These are phyloP conservation scores for Heimioporus sp. DNA, from an alignment of 768 basidiomycete genomes.

Conservation along the genomic window DNA sequence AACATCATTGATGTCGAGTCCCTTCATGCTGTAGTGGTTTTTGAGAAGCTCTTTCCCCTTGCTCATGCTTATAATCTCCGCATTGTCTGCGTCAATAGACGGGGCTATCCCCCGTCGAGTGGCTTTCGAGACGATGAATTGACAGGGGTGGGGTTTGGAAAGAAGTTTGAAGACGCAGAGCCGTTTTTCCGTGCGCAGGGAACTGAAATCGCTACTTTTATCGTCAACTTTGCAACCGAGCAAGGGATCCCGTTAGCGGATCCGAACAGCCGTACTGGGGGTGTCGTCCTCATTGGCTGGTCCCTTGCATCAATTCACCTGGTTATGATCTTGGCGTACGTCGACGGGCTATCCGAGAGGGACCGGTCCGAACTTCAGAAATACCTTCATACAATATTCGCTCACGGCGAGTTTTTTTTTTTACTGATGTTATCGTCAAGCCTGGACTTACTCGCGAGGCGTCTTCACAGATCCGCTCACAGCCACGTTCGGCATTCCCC, in stretches of 20 bases:
- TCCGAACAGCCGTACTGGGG: not conserved
- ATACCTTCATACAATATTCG: conserved; percentile 20
- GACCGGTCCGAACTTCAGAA: conserved; percentile 6
- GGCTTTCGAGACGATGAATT: conserved; percentile 15
- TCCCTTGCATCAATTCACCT: conserved; percentile 16
- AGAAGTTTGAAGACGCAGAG: conserved; percentile 11
- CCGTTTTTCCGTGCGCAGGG: conserved; percentile 15
- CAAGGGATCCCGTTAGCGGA: conserved; percentile 15
- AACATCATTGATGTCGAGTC: no score
- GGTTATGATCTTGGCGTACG: conserved; percentile 10
- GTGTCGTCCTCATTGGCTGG: conserved; percentile 20
- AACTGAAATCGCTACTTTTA: conserved; percentile 19
- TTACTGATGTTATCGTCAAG: not conserved
- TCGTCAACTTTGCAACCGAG: conserved; percentile 11
- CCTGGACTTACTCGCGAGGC: no score
- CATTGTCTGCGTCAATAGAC: conserved; percentile 25
- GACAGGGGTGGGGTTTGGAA: conserved; percentile 6
- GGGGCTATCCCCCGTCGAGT: conserved; percentile 27
- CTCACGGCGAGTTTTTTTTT: conserved; percentile 12
- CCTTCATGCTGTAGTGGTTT: not conserved
- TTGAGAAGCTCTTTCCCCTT: conserved; percentile 22
- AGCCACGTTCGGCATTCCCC: conserved; percentile 5
- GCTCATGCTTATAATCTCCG: conserved; percentile 20
- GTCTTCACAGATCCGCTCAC: conserved; percentile 3
- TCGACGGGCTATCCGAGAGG: conserved; percentile 6